These are phyloP conservation scores for Flagelloscypha sp. DNA, from an alignment of 768 basidiomycete genomes.

Conservation along the genomic window DNA sequence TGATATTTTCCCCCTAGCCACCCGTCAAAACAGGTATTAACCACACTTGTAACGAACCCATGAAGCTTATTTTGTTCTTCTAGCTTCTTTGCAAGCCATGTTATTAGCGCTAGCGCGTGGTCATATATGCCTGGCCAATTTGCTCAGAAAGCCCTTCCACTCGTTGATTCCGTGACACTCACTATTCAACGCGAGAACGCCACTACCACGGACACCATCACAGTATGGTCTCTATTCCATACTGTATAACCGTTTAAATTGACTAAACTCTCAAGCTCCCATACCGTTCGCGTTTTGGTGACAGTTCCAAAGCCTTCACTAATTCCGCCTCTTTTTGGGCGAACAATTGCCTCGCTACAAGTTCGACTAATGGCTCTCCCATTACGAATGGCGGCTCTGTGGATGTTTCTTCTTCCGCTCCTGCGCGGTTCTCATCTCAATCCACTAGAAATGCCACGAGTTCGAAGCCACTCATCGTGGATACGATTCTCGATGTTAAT, in stretches of 20 bases:
- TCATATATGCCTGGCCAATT: slow-evolving; percentile 17
- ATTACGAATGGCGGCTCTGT: no score
- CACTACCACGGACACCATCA: slow-evolving; percentile 19
- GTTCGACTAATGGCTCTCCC: slow-evolving; percentile 36
- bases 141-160: slow-evolving; percentile 23
- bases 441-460: no score
- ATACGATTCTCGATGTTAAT: slow-evolving; percentile 18
- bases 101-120: slow-evolving; percentile 7
- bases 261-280: no score
- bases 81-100: neutral
- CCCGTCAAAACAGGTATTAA: slow-evolving; percentile 41
- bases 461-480: no score
- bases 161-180: slow-evolving; percentile 21
- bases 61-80: slow-evolving; percentile 1
- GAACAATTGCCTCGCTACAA: slow-evolving; percentile 43
- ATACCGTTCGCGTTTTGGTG: slow-evolving; percentile 47
- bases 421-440: no score
- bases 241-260: no score
- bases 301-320: slow-evolving; percentile 36
- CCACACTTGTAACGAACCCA: neutral
- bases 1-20: no score
- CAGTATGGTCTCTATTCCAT: no score
- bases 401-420: no score
- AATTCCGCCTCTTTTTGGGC: slow-evolving; percentile 39
- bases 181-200: slow-evolving; percentile 19